Base-by-base conservation (phyloP, 1,284 basidiomycete species). In the Chalciporus sp. region DNA sequence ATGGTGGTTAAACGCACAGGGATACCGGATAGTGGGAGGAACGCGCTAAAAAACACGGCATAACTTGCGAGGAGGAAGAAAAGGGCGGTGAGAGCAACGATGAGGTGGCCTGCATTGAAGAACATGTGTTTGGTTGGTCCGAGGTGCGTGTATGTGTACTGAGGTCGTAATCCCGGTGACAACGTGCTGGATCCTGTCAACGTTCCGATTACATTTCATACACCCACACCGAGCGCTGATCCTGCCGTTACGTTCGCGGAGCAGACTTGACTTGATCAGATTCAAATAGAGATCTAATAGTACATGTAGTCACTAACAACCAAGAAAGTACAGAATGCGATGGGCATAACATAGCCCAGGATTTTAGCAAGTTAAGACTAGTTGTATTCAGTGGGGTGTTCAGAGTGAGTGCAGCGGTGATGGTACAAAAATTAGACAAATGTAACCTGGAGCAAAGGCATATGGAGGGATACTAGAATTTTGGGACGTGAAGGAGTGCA, bases 11-110 rank as follows among this genome's bases (percentile, higher is more conserved):
- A 42, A 74, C 83, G 47, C 63, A 86, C 86, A 54, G 63, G 63
- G 51, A 83, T 69, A 29, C 76, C 74, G 7, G 79, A 76, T n/a
- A 67, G 60, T 40, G 86, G 83, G 46, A 84, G 63, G 62, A 89
- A 82, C 26, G 84, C 79, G 64, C 85, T 84, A 64, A 89, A 76
- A 42, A 91, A 72, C 42, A 86, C 71, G 19, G 84, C 82, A 71
- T 90, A 87, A 55, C 77, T 77, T 42, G 82, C 83, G 47, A 86
- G 16, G 14, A 77, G 47, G 62, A 90, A 80, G 64, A 90, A 84
- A 6, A 78, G 45, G 27, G 72, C 53, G 40, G 86, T 79, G 35
- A 74, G 60, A 19, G 68, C 57, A 52, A 88, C 61, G 61, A 86
- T 70, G 56, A 78, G 58, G 65, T 82, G 77, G 10, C 85, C 86